Evolutionary conservation across 495 filamentous ascomycete genomes (phyloP).

Genomic region (Symbiotaphrina buchneri): DNA sequence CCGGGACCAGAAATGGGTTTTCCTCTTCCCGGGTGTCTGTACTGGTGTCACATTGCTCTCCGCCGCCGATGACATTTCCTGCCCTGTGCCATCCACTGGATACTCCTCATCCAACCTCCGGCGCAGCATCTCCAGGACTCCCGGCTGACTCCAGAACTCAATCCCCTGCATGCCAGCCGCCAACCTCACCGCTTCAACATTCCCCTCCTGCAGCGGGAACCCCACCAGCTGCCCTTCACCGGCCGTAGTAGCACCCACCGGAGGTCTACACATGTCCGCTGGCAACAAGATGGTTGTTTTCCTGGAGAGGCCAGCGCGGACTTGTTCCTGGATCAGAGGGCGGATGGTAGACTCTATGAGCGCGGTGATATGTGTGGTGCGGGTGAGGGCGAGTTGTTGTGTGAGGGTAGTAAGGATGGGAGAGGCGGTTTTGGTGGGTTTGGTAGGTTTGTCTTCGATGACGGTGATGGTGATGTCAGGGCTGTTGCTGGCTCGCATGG

Average conservation of each 20-base stretch:
- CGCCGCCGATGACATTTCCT: not conserved
- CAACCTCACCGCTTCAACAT: slow-evolving; percentile 7
- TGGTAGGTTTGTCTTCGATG: not conserved
- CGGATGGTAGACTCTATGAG: slow-evolving; percentile 9
- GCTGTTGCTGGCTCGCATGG: not conserved
- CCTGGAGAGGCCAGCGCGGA: slow-evolving; percentile 7
- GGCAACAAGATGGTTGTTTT: slow-evolving; percentile 13
- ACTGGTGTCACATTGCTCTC: not conserved
- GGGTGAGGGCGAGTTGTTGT: slow-evolving; percentile 4
- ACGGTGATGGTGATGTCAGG: not conserved
- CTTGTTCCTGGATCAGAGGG: slow-evolving; percentile 9
- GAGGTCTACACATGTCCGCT: too few species aligned
- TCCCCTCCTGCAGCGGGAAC: slow-evolving; percentile 5
- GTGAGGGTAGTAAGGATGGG: slow-evolving; percentile 3
- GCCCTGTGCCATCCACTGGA: slow-evolving; percentile 5
- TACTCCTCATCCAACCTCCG: slow-evolving; percentile 6
- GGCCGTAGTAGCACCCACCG: too few species aligned
- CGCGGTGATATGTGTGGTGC: slow-evolving; percentile 7
- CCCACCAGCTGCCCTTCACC: not conserved
- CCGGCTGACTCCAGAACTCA: slow-evolving; percentile 11
- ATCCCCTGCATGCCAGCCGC: slow-evolving; percentile 9
- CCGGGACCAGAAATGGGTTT: not conserved
- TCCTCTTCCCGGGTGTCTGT: not conserved
- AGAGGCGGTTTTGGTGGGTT: not conserved
- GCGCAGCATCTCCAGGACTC: slow-evolving; percentile 8